Evolutionary conservation across 176 grass and related monocot species (phyloP).

Genomic region (Panicum miliaceum): DNA sequence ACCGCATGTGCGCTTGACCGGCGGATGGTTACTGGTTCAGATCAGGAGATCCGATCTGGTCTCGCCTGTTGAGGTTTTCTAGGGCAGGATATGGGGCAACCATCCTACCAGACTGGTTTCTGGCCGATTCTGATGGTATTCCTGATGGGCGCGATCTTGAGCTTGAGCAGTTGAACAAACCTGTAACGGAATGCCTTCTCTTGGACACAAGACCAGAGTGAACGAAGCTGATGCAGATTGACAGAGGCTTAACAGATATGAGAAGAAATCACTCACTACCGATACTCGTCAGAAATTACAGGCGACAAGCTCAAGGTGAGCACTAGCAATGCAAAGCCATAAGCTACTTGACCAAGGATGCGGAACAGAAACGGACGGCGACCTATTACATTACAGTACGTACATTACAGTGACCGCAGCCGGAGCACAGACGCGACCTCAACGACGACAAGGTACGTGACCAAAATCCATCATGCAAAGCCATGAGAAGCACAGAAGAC

Average conservation of each 20-base stretch:
- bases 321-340: constrained; percentile 24
- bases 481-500: constrained; percentile 35
- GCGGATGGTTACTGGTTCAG: neutral
- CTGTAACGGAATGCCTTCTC: neutral
- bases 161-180: neutral
- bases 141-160: neutral
- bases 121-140: neutral
- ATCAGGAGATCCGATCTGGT: constrained; percentile 19
- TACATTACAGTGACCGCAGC: constrained; percentile 28
- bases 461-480: constrained; percentile 32
- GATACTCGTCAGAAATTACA: constrained; percentile 46
- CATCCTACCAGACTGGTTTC: neutral
- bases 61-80: neutral
- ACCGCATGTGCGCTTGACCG: constrained; percentile 13
- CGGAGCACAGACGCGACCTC: constrained; percentile 36
- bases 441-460: neutral
- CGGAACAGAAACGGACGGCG: constrained; percentile 25
- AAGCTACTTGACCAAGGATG: constrained; percentile 13
- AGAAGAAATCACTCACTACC: constrained; percentile 40
- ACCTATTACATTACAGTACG: constrained; percentile 19
- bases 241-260: neutral
- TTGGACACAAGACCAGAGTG: too few relatives aligned
- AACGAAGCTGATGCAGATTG: neutral
- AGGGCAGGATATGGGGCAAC: neutral
- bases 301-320: constrained; percentile 42